Evolutionary conservation across 106 monocot species (phyloP).

Genomic region (Dioscorea zingiberensis): DNA sequence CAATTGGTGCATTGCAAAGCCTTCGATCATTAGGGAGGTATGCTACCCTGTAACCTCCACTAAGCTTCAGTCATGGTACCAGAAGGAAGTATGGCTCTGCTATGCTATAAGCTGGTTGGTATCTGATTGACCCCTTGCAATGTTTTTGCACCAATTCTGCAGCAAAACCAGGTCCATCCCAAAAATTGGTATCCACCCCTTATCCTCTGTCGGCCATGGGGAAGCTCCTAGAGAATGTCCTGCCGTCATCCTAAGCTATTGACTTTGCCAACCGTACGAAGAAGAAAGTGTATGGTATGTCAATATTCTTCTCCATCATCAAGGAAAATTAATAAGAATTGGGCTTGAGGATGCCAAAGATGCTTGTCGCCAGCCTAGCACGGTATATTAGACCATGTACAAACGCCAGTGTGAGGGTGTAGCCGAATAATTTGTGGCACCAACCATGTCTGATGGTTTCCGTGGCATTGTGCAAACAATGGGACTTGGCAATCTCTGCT

Average conservation of each 20-base stretch:
- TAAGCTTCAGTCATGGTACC: background rate
- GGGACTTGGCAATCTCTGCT: conserved; percentile 96
- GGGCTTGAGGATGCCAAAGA: conserved; percentile 88
- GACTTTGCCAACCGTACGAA: conserved; percentile 99
- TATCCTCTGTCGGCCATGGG: conserved; percentile 96
- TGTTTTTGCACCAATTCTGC: conserved; percentile 9
- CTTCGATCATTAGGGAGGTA: conserved; percentile 98
- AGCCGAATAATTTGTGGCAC: conserved; percentile 87
- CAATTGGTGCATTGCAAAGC: conserved; percentile 83
- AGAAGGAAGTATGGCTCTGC: background rate
- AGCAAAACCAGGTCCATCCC: conserved; percentile 88
- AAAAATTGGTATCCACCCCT: conserved; percentile 99
- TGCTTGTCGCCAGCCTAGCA: conserved; percentile 71
- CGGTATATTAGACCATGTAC: conserved; percentile 96
- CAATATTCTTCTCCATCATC: conserved; percentile 80
- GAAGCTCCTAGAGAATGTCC: conserved; percentile 93
- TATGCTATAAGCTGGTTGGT: no score
- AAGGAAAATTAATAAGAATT: conserved; percentile 84
- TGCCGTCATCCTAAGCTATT: conserved; percentile 96
- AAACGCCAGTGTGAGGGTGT: conserved; percentile 94
- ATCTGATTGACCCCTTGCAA: background rate
- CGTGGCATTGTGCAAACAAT: conserved; percentile 93
- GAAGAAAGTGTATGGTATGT: conserved; percentile 98
- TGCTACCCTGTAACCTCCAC: background rate
- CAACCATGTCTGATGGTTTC: conserved; percentile 82